Conservation (phyloP, 2,329 filamentous ascomycete genomes). For the Keithomyces neogunnii region DNA sequence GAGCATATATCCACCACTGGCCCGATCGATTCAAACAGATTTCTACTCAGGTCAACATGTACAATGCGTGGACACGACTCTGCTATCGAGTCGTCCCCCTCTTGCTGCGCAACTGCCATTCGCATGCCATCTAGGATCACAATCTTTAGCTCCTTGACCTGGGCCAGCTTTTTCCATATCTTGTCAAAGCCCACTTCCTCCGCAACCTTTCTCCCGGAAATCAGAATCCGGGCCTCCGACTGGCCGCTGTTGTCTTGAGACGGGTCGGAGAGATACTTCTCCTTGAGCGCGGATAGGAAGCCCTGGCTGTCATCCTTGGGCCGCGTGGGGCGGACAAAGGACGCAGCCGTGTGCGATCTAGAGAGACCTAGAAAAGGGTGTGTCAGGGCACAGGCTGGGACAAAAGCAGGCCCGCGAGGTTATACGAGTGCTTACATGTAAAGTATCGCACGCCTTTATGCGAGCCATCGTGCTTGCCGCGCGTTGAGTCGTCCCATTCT, state of each 20-base stretch:
- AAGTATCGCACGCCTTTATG: conserved; percentile 78
- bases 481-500: conserved; percentile 84
- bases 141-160: conserved; percentile 68
- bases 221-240: conserved; percentile 44
- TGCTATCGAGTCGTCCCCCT: conserved; percentile 29
- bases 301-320: conserved; percentile 57
- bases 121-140: conserved; percentile 73
- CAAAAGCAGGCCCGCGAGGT: background rate
- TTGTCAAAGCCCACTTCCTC: conserved; percentile 96
- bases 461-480: conserved; percentile 86
- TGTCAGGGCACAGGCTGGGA: background rate
- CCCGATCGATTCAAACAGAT: conserved; percentile 61
- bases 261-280: conserved; percentile 70
- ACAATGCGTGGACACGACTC: conserved; percentile 57
- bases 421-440: conserved; percentile 47
- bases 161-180: conserved; percentile 70
- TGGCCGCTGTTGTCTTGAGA: conserved; percentile 26
- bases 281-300: conserved; percentile 70
- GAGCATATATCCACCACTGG: conserved; percentile 64
- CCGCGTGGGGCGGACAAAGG: conserved; percentile 76
- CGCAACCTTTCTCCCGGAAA: conserved; percentile 67
- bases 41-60: conserved; percentile 79
- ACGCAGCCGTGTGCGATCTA: conserved; percentile 63
- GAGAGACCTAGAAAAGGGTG: conserved; percentile 40
- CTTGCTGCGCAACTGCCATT: conserved; percentile 36